Conservation (phyloP, 2,329 filamentous ascomycete species). For the Zymoseptoria ardabiliae region DNA sequence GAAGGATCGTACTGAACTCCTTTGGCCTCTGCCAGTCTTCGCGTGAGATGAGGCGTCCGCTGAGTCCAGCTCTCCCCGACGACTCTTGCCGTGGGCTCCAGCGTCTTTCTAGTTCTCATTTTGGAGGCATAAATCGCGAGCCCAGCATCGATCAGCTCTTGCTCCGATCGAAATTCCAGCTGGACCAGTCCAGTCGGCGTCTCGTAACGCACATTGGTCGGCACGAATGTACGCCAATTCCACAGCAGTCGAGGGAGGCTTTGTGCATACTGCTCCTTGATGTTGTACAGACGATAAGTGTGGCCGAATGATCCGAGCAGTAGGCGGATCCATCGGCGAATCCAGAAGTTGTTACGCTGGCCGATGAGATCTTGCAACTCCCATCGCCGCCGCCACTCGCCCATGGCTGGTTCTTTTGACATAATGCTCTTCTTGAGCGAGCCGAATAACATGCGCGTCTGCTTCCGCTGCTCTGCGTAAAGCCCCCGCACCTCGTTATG, state of each 20-base stretch:
- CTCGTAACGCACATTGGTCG: constrained; percentile 21
- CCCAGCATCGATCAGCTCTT: constrained; percentile 3
- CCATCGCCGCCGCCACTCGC: constrained; percentile 10
- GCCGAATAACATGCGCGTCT: neutral
- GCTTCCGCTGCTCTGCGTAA: constrained; percentile 1
- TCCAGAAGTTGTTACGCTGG: constrained; percentile 16
- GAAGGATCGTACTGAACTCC: neutral
- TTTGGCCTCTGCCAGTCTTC: neutral
- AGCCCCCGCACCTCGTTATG: constrained; percentile 11
- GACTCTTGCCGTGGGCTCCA: neutral
- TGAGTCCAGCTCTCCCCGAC: neutral
- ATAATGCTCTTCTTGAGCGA: neutral
- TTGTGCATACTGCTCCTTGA: constrained; percentile 3
- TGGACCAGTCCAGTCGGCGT: constrained; percentile 25
- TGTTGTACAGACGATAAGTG: neutral
- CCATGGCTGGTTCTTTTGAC: neutral
- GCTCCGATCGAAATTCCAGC: constrained; percentile 14
- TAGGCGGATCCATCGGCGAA: constrained; percentile 25
- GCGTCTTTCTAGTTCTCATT: neutral
- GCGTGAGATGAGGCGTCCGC: neutral
- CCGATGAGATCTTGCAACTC: constrained; percentile 15
- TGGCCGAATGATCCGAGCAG: constrained; percentile 14
- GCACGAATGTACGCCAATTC: constrained; percentile 19
- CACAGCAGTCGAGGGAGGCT: constrained; percentile 22
- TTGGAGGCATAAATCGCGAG: neutral